Evolutionary conservation across 2,329 filamentous ascomycete species (phyloP), one percentile per base, ranked within the genome.

Genomic region (Neopestalotiopsis clavispora): DNA sequence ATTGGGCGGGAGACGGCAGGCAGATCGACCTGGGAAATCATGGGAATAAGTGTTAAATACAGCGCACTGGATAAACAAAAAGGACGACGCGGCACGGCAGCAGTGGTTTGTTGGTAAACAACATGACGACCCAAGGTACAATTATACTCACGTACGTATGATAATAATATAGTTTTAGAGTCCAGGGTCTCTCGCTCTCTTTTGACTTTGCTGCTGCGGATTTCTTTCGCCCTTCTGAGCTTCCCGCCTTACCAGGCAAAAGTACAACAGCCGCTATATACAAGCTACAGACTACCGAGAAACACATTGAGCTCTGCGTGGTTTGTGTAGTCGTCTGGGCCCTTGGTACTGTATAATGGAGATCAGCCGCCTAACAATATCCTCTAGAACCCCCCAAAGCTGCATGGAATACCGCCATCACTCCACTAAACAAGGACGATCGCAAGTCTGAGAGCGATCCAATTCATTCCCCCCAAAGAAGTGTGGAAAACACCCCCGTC

Each of bases 351-450:
- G 42, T 49, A 49, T 49, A 14, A n/a, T 58, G 56, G 56, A 20
- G 20, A 30, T 58, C n/a, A 12, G 14, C 28, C 56, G 23, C 28
- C 20, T 58, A 28, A 32, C 13, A 61, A 62, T 17, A 13, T 62
- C 23, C 57, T 30, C 30, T 28, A 59, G 23, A 34, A 34, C 7
- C 28, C 30, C 17, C n/a, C 28, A 40, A 42, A 30, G 3, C 34
- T 38, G 13, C 57, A 20, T 23, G 17, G 45, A 6, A 10, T 20
- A 34, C 23, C 30, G 30, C 34, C 6, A 9, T 20, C 59, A 34
- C 59, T 30, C 59, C 59, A 62, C 32, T 28, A 40, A 62, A 62
- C 34, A 62, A 62, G 59, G 34, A 40, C 59, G 30, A 34, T 59
- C 30, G 34, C 45, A 52, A 52, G 45, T 52, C 45, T 52, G 3